These are phyloP conservation scores for Chenopodium formosanum DNA, from an alignment of 148 eudicot genomes.

Conservation along the genomic window DNA sequence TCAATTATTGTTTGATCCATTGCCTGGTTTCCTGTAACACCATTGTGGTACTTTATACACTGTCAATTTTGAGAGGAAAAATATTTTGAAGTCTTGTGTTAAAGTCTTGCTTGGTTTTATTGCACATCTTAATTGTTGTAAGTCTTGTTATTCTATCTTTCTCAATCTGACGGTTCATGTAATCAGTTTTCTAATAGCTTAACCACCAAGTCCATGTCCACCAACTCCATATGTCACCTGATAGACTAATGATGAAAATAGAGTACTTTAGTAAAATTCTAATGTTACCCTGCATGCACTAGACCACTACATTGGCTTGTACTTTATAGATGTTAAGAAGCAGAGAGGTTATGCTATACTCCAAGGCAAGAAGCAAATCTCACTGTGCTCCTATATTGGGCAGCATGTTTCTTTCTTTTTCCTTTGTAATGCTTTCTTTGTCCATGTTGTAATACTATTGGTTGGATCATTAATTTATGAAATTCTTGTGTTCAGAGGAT, in stretches of 20 bases:
- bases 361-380: background rate
- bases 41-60: background rate
- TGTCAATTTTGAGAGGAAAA: background rate
- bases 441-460: background rate
- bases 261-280: background rate
- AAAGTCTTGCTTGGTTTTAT: background rate
- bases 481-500: conserved; percentile 26
- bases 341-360: background rate
- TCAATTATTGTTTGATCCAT: background rate
- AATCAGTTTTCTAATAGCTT: background rate
- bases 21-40: background rate
- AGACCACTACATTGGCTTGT: background rate
- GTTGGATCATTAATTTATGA: background rate
- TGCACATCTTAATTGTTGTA: background rate
- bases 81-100: background rate
- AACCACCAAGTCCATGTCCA: background rate
- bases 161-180: background rate
- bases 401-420: background rate
- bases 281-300: background rate
- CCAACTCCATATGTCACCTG: background rate
- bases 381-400: background rate
- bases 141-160: background rate
- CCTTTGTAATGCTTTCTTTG: background rate
- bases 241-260: background rate
- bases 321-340: background rate